Percentiles rank a stretch among this genome's conserved stretches.
phyloP scores from a whole-genome alignment of 768 basidiomycete species.

The Tubosaeta sp. region DNA sequence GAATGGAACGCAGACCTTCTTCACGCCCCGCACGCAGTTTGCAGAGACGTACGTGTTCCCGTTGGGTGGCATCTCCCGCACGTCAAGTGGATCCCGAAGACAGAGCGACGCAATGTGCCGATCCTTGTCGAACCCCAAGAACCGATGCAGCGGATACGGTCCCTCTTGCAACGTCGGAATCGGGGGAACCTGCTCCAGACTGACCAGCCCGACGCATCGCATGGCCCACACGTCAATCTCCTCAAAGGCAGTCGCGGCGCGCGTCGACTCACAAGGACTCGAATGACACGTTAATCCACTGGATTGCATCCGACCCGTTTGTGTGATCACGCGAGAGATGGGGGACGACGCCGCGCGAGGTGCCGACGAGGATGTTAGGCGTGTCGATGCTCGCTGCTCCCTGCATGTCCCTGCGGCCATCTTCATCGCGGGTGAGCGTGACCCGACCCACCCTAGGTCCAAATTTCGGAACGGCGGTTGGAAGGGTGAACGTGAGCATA shows the following conservation, averaged over 20 bases:
- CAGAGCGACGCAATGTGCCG: slow-evolving; percentile 56
- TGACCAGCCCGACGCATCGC: slow-evolving; percentile 13
- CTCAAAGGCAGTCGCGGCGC: neutral
- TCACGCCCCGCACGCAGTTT: slow-evolving; percentile 62
- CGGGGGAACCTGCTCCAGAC: slow-evolving; percentile 66
- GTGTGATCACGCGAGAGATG: slow-evolving; percentile 69
- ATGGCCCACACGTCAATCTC: neutral
- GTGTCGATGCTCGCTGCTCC: slow-evolving; percentile 39
- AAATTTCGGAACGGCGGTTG: slow-evolving; percentile 11
- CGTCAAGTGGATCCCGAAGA: slow-evolving; percentile 62
- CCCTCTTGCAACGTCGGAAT: slow-evolving; percentile 57
- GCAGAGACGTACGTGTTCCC: slow-evolving; percentile 54
- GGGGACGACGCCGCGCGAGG: slow-evolving; percentile 70
- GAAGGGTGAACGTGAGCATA: slow-evolving; percentile 16
- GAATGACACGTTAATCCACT: slow-evolving; percentile 69
- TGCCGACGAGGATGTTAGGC: slow-evolving; percentile 56
- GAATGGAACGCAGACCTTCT: slow-evolving; percentile 45
- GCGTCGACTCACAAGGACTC: slow-evolving; percentile 69
- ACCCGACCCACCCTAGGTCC: slow-evolving; percentile 25
- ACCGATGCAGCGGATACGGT: slow-evolving; percentile 54
- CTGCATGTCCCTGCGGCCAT: neutral
- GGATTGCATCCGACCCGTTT: slow-evolving; percentile 42
- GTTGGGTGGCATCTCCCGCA: slow-evolving; percentile 69
- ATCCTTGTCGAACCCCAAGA: slow-evolving; percentile 50
- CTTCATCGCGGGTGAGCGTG: slow-evolving; percentile 11